phyloP scores from a whole-genome alignment of 2,329 filamentous ascomycete species.

The Aspergillus ochraceus region DNA sequence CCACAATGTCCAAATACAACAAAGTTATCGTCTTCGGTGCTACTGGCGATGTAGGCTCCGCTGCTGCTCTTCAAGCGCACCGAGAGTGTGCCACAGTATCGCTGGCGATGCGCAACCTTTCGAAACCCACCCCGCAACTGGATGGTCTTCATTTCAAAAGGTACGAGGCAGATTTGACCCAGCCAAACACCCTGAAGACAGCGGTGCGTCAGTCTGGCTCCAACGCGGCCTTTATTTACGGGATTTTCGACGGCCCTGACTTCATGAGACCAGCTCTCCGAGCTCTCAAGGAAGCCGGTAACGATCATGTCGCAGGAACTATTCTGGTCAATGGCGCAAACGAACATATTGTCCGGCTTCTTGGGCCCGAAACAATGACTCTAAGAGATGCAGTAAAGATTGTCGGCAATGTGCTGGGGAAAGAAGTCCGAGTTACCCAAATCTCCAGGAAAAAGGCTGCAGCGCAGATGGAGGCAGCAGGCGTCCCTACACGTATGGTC shows the following conservation, averaged over 20 bases:
- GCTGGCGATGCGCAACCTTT: conserved; percentile 50
- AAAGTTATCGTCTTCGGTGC: conserved; percentile 52
- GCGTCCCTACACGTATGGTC: not conserved
- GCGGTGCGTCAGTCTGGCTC: conserved; percentile 45
- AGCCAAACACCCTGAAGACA: conserved; percentile 40
- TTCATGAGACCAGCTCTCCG: conserved; percentile 42
- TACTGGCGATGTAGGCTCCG: conserved; percentile 48
- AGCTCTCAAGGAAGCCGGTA: conserved; percentile 48
- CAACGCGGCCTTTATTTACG: conserved; percentile 52
- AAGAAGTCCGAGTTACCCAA: not conserved
- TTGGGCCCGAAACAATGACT: conserved; percentile 8
- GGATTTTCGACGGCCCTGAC: conserved; percentile 33
- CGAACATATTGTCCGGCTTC: conserved; percentile 14
- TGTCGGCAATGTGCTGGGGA: conserved; percentile 7
- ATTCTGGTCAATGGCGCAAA: conserved; percentile 33
- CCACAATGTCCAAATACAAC: too few species aligned
- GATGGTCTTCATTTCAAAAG: conserved; percentile 33
- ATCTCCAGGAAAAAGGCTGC: not conserved
- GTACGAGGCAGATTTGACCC: conserved; percentile 47
- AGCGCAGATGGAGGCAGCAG: not conserved
- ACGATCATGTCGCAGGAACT: conserved; percentile 48
- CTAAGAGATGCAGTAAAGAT: conserved; percentile 8
- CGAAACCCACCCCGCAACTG: conserved; percentile 44
- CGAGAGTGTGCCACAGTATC: conserved; percentile 45
- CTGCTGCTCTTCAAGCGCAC: conserved; percentile 41